Evolutionary conservation across 148 eudicot species (phyloP).

Genomic region (Beta vulgaris): DNA sequence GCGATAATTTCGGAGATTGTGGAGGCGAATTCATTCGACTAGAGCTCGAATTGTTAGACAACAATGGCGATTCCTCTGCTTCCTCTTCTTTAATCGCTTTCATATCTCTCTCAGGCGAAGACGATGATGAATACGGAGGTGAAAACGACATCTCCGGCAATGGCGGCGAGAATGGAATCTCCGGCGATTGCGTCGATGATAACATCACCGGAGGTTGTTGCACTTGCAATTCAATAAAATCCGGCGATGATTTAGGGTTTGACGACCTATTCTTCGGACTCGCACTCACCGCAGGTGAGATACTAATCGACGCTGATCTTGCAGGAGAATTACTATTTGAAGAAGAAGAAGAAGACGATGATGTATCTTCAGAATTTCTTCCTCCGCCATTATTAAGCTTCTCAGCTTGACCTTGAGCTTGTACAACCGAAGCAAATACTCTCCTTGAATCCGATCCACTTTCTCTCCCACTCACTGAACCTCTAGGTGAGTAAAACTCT

Average conservation of each 20-base stretch:
- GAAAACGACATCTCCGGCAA: constrained; percentile 39
- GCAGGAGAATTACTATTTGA: constrained; percentile 63
- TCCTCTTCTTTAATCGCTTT: constrained; percentile 38
- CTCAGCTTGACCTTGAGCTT: constrained; percentile 31
- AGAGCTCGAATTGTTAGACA: constrained; percentile 36
- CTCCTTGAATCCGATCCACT: constrained; percentile 64
- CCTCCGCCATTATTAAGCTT: constrained; percentile 26
- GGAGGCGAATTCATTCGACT: constrained; percentile 35
- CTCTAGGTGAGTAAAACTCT: constrained; percentile 88
- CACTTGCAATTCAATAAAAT: constrained; percentile 46
- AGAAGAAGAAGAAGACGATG: constrained; percentile 50
- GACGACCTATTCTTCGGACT: constrained; percentile 44
- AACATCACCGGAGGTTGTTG: constrained; percentile 17
- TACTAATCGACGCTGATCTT: constrained; percentile 61
- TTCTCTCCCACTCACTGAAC: constrained; percentile 60
- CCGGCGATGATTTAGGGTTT: constrained; percentile 70
- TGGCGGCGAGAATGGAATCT: constrained; percentile 30
- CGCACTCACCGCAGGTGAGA: constrained; percentile 65
- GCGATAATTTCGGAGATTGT: constrained; percentile 41
- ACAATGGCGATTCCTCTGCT: constrained; percentile 46
- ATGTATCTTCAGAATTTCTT: constrained; percentile 26
- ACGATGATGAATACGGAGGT: constrained; percentile 35
- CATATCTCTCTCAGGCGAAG: constrained; percentile 45
- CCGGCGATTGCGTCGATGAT: constrained; percentile 22
- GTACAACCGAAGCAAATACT: constrained; percentile 40